Percentiles rank a stretch among this genome's conserved stretches.
Evolutionary conservation across 805 yeast species (phyloP).

Genomic region (Candida wancherniae): DNA sequence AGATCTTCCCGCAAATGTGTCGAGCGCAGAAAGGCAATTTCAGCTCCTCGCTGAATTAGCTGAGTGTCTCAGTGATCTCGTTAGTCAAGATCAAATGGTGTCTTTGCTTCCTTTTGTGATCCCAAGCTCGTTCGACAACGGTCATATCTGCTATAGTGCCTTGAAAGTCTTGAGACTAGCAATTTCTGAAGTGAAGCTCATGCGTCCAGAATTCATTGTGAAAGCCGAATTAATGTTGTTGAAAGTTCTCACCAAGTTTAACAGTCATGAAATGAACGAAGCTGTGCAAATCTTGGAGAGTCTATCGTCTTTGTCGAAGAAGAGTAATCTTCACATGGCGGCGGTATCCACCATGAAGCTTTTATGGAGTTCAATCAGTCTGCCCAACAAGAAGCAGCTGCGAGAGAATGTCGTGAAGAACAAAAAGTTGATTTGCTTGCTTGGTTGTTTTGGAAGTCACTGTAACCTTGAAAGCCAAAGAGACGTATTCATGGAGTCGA

Average conservation of each 20-base stretch:
- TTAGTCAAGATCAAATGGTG: constrained; percentile 62
- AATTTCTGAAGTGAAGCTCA: constrained; percentile 38
- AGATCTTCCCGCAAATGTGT: constrained; percentile 1
- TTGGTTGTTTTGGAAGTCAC: constrained; percentile 68
- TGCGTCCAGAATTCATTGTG: constrained; percentile 48
- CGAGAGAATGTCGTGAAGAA: constrained; percentile 32
- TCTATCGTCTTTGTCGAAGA: constrained; percentile 44
- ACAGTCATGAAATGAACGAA: constrained; percentile 56
- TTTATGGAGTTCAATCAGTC: constrained; percentile 43
- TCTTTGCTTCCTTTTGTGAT: constrained; percentile 62
- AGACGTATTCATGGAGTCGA: constrained; percentile 33
- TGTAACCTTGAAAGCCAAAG: constrained; percentile 54
- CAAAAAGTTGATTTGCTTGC: constrained; percentile 52
- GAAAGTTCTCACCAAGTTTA: constrained; percentile 54
- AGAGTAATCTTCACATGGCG: constrained; percentile 52
- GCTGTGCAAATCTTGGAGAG: constrained; percentile 70
- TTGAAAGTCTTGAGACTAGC: constrained; percentile 51
- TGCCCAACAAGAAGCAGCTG: constrained; percentile 11
- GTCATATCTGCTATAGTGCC: constrained; percentile 42
- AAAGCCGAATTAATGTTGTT: constrained; percentile 51
- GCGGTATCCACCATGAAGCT: constrained; percentile 55
- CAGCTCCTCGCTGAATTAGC: constrained; percentile 55
- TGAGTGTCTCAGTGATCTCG: constrained; percentile 46
- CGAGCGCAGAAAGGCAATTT: constrained; percentile 18
- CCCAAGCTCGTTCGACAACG: constrained; percentile 40